Evolutionary conservation across 1,284 basidiomycete genomes (phyloP).

Genomic region (Anthracocystis walkeri): DNA sequence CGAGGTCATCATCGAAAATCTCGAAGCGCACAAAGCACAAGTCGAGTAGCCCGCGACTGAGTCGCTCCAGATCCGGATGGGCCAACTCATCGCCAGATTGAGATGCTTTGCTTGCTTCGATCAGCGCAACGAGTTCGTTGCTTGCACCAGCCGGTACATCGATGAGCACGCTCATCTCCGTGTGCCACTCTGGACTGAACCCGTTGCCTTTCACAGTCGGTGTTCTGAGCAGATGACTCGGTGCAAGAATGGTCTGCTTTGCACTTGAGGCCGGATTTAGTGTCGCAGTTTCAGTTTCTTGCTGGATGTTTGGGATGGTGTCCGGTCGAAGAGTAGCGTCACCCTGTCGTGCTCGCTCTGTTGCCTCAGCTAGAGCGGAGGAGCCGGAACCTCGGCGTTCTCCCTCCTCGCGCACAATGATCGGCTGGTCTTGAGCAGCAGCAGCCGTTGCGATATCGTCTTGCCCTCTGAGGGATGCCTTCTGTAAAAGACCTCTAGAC

Average conservation of each 20-base stretch:
- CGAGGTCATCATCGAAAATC: constrained; percentile 55
- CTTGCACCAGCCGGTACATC: constrained; percentile 56
- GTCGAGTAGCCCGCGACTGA: constrained; percentile 63
- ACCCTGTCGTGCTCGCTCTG: neutral
- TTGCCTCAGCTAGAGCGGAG: neutral
- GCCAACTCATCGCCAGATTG: neutral
- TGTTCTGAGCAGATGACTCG: constrained; percentile 37
- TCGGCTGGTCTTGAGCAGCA: neutral
- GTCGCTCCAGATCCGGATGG: constrained; percentile 23
- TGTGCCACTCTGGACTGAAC: constrained; percentile 65
- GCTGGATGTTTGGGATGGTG: neutral
- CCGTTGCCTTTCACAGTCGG: constrained; percentile 58
- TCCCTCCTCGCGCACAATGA: neutral
- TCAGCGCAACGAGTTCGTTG: constrained; percentile 23
- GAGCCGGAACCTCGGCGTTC: neutral
- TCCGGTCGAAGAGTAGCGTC: neutral
- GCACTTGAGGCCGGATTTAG: neutral
- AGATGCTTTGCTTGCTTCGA: constrained; percentile 22
- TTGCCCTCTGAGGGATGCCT: constrained; percentile 8
- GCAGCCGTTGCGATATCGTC: neutral
- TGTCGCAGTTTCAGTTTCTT: neutral
- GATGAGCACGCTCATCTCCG: constrained; percentile 52
- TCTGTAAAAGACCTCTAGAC: constrained; percentile 35
- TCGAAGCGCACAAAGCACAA: constrained; percentile 66
- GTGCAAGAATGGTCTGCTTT: constrained; percentile 1